These are phyloP conservation scores for Petasospora fabianii DNA, from an alignment of 1,139 yeast genomes.

Conservation along the genomic window DNA sequence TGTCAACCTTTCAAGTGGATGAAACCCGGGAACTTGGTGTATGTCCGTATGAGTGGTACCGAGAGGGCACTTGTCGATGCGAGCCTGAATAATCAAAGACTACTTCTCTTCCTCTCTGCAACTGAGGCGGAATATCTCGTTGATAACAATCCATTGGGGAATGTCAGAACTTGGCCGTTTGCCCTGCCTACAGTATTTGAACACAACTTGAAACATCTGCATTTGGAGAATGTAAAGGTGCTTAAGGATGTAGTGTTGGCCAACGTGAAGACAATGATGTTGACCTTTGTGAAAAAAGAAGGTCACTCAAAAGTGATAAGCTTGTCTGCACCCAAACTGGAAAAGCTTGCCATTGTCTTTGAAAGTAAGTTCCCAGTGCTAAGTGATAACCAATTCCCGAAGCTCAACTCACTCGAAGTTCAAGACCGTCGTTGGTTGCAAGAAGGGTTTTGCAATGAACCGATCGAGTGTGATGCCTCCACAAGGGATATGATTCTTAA, in stretches of 20 bases:
- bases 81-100: neutral
- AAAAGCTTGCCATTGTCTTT: slow-evolving; percentile 3
- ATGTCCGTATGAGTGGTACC: neutral
- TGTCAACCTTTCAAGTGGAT: neutral
- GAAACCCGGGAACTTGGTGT: neutral
- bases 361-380: slow-evolving; percentile 5
- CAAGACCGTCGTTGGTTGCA: neutral
- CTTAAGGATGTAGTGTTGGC: neutral
- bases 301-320: neutral
- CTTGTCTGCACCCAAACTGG: neutral
- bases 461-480: neutral
- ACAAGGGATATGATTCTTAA: neutral
- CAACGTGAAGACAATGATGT: neutral
- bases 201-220: neutral
- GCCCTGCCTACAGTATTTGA: neutral
- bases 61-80: neutral
- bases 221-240: slow-evolving; percentile 5
- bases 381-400: slow-evolving; percentile 1
- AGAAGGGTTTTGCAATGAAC: neutral
- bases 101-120: neutral
- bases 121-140: slow-evolving; percentile 3
- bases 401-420: slow-evolving; percentile 3
- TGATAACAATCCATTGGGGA: slow-evolving; percentile 3
- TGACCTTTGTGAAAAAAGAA: neutral
- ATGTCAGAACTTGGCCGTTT: slow-evolving; percentile 1